phyloP scores from a whole-genome alignment of 1,284 basidiomycete genomes.

The Heliocybe sulcata region DNA sequence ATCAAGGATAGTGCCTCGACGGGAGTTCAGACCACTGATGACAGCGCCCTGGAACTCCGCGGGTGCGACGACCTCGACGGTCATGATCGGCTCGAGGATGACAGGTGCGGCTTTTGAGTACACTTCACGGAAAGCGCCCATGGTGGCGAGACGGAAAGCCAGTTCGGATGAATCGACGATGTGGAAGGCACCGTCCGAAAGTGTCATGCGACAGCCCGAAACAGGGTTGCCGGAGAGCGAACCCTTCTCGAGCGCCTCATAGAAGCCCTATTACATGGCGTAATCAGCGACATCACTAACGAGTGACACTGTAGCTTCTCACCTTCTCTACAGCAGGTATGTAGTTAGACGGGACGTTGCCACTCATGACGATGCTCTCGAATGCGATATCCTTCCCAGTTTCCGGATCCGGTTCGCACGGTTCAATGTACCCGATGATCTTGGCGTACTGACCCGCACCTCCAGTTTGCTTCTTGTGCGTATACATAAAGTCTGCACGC shows the following conservation, averaged over 20 bases:
- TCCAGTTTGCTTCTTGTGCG: conserved; percentile 98
- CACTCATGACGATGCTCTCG: conserved; percentile 87
- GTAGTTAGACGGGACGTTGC: conserved; percentile 86
- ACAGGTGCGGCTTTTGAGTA: conserved; percentile 76
- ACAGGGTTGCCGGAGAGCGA: conserved; percentile 86
- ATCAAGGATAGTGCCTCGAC: conserved; percentile 93
- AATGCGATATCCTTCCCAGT: conserved; percentile 86
- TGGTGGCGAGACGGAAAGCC: conserved; percentile 88
- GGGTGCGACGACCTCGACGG: conserved; percentile 94
- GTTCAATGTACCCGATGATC: conserved; percentile 89
- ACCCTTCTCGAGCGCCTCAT: conserved; percentile 91
- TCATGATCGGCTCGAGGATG: conserved; percentile 97
- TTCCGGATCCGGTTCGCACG: conserved; percentile 77
- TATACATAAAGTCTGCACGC: conserved; percentile 81
- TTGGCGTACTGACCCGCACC: conserved; percentile 97
- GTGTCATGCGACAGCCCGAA: conserved; percentile 80
- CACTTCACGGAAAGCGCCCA: conserved; percentile 91
- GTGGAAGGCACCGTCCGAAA: conserved; percentile 92
- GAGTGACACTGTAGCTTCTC: conserved; percentile 9
- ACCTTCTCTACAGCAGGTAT: conserved; percentile 97
- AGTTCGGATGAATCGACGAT: conserved; percentile 97
- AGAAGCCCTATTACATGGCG: conserved; percentile 68
- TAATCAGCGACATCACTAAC: conserved; percentile 2
- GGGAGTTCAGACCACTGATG: conserved; percentile 91
- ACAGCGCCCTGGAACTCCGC: conserved; percentile 93